Conservation (phyloP, 345 rosid species). For the Populus ilicifolia region DNA sequence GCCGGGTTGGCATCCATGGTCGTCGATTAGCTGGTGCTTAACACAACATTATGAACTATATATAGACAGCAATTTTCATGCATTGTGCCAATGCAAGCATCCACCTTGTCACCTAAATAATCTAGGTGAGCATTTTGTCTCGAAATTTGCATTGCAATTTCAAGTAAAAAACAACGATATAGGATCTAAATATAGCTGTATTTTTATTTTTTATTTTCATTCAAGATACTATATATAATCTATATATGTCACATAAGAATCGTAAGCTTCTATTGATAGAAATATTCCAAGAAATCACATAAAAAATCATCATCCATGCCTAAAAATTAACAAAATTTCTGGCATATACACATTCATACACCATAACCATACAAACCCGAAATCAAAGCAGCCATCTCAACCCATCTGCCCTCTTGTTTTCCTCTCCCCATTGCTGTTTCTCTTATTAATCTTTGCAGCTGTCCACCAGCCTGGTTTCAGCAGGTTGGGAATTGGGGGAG, state of each 20-base stretch:
- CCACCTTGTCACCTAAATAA: too few relatives aligned
- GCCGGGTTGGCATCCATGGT: not conserved
- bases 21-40: not conserved
- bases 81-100: too few relatives aligned
- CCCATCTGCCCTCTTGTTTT: not conserved
- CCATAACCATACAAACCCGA: slow-evolving; percentile 2
- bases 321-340: not conserved
- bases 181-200: not conserved
- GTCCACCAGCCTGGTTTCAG: slow-evolving; percentile 10
- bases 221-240: not conserved
- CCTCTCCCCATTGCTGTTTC: not conserved
- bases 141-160: too few relatives aligned
- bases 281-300: not conserved
- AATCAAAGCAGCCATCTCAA: not conserved
- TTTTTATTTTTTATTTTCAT: too few relatives aligned
- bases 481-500: slow-evolving; percentile 33
- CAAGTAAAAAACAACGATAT: too few relatives aligned
- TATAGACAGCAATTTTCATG: too few relatives aligned
- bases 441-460: not conserved
- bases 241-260: too few relatives aligned
- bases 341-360: not conserved
- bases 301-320: not conserved
- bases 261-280: not conserved
- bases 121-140: too few relatives aligned
- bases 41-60: not conserved